phyloP scores from a whole-genome alignment of 345 rosid species.

The Orychophragmus violaceus region DNA sequence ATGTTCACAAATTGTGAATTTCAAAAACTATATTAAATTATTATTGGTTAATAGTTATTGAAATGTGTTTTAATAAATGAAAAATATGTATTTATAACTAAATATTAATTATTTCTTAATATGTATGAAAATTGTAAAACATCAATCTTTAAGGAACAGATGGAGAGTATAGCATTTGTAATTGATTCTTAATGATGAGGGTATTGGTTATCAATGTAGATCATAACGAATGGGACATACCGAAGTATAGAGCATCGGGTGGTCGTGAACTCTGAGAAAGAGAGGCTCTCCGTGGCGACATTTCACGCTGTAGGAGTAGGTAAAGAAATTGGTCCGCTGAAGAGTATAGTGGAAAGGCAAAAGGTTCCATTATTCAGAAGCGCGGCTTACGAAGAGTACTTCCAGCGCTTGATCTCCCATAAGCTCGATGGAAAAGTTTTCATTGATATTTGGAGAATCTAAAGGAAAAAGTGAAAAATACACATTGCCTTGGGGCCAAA shows the following conservation, averaged over 20 bases:
- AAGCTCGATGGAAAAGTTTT: constrained; percentile 11
- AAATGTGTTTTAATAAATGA: too few species aligned
- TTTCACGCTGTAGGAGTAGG: constrained; percentile 18
- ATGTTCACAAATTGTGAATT: too few species aligned
- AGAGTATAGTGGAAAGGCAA: constrained; percentile 16
- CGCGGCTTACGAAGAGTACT: constrained; percentile 3
- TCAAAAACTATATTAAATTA: too few species aligned
- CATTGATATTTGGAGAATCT: constrained; percentile 28
- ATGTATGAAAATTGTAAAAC: too few species aligned
- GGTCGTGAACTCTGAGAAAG: constrained; percentile 28
- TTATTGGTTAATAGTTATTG: too few species aligned
- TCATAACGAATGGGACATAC: constrained; percentile 36
- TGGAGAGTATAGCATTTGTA: neutral
- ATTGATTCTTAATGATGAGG: neutral
- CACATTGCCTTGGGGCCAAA: neutral
- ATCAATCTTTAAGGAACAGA: too few species aligned
- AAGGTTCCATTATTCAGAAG: constrained; percentile 21
- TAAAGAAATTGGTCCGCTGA: constrained; percentile 29
- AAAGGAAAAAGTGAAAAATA: neutral
- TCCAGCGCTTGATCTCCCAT: constrained; percentile 14
- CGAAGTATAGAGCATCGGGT: constrained; percentile 36
- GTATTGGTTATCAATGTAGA: constrained; percentile 17
- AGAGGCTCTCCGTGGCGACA: constrained; percentile 33
- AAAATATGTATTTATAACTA: too few species aligned
- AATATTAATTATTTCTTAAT: too few species aligned